Evolutionary conservation across 495 filamentous ascomycete species (phyloP).

Genomic region (Tetracladium setigerum): DNA sequence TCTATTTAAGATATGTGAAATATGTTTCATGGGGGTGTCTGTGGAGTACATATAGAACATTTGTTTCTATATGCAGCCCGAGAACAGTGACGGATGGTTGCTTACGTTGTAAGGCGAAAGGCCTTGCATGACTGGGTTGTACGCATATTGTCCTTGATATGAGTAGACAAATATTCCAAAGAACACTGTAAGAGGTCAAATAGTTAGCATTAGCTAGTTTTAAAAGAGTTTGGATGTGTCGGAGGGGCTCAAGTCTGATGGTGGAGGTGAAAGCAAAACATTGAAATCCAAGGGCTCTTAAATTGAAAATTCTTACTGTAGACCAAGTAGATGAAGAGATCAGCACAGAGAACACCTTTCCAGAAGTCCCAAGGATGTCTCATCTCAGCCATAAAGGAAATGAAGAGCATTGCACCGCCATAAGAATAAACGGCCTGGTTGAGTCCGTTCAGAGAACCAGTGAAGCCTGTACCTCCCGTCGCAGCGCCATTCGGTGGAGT

Average conservation of each 20-base stretch:
- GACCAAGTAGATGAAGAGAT: slow-evolving; percentile 42
- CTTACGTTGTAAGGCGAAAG: slow-evolving; percentile 25
- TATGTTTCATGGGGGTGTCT: too few relatives aligned
- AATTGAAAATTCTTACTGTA: not conserved
- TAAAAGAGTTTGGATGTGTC: too few relatives aligned
- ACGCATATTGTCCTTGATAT: slow-evolving; percentile 51
- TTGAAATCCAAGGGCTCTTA: too few relatives aligned
- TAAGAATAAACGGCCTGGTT: slow-evolving; percentile 53
- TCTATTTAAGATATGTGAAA: too few relatives aligned
- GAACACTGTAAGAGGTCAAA: slow-evolving; percentile 34
- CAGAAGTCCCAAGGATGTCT: slow-evolving; percentile 53
- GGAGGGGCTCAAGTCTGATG: too few relatives aligned
- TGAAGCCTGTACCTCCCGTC: slow-evolving; percentile 21
- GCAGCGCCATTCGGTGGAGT: slow-evolving; percentile 22
- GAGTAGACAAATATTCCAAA: slow-evolving; percentile 52
- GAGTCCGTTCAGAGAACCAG: slow-evolving; percentile 46
- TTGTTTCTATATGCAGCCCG: too few relatives aligned
- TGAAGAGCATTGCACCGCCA: slow-evolving; percentile 53
- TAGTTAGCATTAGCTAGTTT: too few relatives aligned
- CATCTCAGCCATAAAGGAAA: slow-evolving; percentile 64
- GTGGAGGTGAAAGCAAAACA: too few relatives aligned
- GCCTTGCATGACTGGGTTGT: slow-evolving; percentile 42
- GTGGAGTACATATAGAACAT: too few relatives aligned
- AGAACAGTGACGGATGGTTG: too few relatives aligned
- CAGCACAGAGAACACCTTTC: slow-evolving; percentile 50